Evolutionary conservation across 306 rosid genomes (phyloP).

Genomic region (Gastrolobium villosum): DNA sequence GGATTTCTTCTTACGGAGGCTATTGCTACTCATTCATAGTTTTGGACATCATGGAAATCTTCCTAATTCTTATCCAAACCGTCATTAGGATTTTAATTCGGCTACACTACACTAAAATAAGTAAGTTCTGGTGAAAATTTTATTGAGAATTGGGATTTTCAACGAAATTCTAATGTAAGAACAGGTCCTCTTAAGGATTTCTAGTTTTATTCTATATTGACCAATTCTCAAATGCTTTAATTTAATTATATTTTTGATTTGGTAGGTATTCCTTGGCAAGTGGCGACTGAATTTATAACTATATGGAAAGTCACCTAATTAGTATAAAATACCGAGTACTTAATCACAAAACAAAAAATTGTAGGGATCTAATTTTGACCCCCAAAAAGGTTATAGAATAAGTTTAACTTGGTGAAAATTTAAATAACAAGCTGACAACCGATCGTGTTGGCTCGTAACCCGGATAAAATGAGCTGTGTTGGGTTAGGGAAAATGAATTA

Average conservation of each 20-base stretch:
- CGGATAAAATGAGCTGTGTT: no score
- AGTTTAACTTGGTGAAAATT: background rate
- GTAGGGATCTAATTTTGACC: constrained; percentile 4
- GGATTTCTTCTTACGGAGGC: background rate
- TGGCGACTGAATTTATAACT: background rate
- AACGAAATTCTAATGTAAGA: background rate
- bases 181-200: background rate
- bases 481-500: no score
- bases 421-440: background rate
- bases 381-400: background rate
- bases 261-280: background rate
- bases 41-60: background rate
- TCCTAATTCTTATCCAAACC: background rate
- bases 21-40: background rate
- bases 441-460: no score
- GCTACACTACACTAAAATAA: background rate
- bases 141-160: background rate
- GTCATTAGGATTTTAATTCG: background rate
- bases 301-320: background rate
- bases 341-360: background rate
- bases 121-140: background rate
- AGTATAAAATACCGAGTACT: background rate
- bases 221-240: background rate
- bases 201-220: background rate
- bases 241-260: background rate